Conservation (phyloP, 2,329 filamentous ascomycete species). For the Fusarium acutatum region DNA sequence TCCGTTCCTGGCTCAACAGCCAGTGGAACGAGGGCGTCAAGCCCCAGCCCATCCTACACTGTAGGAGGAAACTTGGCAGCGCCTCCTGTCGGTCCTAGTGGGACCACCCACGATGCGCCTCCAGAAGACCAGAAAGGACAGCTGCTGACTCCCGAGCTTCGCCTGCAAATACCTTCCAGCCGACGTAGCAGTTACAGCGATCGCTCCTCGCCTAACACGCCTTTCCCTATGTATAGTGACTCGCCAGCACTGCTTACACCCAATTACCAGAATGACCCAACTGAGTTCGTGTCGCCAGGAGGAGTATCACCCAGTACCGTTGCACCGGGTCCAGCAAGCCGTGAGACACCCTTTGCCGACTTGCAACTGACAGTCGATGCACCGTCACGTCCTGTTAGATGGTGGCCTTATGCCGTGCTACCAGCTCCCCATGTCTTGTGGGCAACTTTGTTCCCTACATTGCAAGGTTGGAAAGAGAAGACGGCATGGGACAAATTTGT, state of each 20-base stretch:
- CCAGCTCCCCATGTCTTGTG: constrained; percentile 76
- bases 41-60: constrained; percentile 45
- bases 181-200: constrained; percentile 54
- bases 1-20: constrained; percentile 26
- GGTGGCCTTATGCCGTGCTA: constrained; percentile 83
- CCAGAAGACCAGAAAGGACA: constrained; percentile 1
- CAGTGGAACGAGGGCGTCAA: constrained; percentile 40
- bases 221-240: constrained; percentile 76
- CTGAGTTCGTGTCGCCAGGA: constrained; percentile 62
- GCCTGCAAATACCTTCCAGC: constrained; percentile 57
- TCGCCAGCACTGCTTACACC: constrained; percentile 58
- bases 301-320: constrained; percentile 55
- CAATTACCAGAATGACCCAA: constrained; percentile 50
- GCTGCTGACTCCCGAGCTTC: constrained; percentile 43
- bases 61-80: constrained; percentile 54
- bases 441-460: constrained; percentile 84
- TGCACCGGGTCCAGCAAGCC: constrained; percentile 49
- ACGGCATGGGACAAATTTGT: constrained; percentile 84
- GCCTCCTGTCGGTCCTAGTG: constrained; percentile 46
- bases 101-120: constrained; percentile 20
- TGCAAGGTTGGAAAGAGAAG: constrained; percentile 84
- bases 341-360: constrained; percentile 57
- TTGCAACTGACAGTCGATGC: constrained; percentile 50
- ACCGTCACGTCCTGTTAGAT: constrained; percentile 62
- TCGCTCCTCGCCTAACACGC: constrained; percentile 61